These are phyloP conservation scores for Stephania japonica DNA, from an alignment of 164 flowering plant species.

Conservation along the genomic window DNA sequence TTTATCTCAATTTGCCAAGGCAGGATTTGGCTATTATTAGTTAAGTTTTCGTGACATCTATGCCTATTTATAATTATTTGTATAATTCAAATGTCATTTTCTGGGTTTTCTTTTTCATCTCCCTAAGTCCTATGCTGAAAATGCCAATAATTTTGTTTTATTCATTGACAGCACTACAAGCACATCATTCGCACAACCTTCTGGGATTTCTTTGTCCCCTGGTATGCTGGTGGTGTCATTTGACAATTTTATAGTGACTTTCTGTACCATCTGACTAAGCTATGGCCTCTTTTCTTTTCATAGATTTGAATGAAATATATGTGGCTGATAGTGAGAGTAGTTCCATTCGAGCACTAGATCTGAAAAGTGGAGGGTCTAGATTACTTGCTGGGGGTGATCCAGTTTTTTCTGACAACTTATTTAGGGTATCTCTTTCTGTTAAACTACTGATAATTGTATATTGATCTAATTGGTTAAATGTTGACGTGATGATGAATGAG, in stretches of 20 bases:
- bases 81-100: background rate
- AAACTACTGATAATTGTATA: background rate
- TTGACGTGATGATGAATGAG: background rate
- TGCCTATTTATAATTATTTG: background rate
- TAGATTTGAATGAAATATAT: slow-evolving; percentile 61
- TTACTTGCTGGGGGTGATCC: slow-evolving; percentile 93
- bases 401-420: slow-evolving; percentile 74
- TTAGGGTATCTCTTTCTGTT: slow-evolving; percentile 42
- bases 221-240: slow-evolving; percentile 38
- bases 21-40: background rate
- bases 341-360: slow-evolving; percentile 78
- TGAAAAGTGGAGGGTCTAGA: slow-evolving; percentile 83
- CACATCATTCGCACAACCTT: slow-evolving; percentile 94
- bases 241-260: slow-evolving; percentile 2
- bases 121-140: background rate
- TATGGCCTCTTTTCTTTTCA: background rate
- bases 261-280: background rate
- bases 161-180: slow-evolving; percentile 44
- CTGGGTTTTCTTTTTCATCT: background rate
- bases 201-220: slow-evolving; percentile 75
- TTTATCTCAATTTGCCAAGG: too few relatives aligned
- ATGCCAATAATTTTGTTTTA: slow-evolving; percentile 9
- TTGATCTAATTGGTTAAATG: background rate
- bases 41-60: background rate
- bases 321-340: slow-evolving; percentile 99